phyloP scores from a whole-genome alignment of 1,139 yeast species.

The Debaryomyces nepalensis region DNA sequence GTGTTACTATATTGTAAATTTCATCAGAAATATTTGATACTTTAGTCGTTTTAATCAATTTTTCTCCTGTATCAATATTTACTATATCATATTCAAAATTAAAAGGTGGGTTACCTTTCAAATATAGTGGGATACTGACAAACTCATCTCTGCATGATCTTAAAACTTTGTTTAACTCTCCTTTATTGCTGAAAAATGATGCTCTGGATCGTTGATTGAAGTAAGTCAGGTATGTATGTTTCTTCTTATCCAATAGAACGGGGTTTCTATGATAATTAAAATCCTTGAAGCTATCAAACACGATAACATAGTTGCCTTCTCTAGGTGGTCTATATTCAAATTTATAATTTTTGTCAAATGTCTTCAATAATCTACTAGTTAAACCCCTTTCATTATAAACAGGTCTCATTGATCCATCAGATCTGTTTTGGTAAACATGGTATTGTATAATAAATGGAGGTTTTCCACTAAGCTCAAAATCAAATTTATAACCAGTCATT shows the following conservation, averaged over 20 bases:
- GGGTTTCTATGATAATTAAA: constrained; percentile 48
- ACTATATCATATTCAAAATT: constrained; percentile 57
- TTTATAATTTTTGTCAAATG: constrained; percentile 33
- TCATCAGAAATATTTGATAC: constrained; percentile 46
- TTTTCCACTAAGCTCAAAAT: constrained; percentile 73
- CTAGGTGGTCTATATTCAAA: constrained; percentile 75
- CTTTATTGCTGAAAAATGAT: constrained; percentile 30
- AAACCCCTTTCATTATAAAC: constrained; percentile 38
- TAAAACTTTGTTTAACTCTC: constrained; percentile 21
- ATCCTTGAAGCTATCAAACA: constrained; percentile 63
- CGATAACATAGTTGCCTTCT: constrained; percentile 81
- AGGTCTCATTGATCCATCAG: constrained; percentile 37
- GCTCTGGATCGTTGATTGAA: constrained; percentile 54
- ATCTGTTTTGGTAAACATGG: constrained; percentile 55
- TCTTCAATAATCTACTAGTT: constrained; percentile 28
- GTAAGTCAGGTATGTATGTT: constrained; percentile 54
- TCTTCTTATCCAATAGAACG: constrained; percentile 35
- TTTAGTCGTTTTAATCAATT: constrained; percentile 49
- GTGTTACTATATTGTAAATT: constrained; percentile 53
- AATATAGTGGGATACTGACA: constrained; percentile 52
- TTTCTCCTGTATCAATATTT: constrained; percentile 40
- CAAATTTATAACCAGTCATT: constrained; percentile 74
- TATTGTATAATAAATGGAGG: constrained; percentile 79
- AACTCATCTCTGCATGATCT: constrained; percentile 47
- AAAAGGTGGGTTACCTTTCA: constrained; percentile 83